These are phyloP conservation scores for Fusarium bactridioides DNA, from an alignment of 2,329 filamentous ascomycete genomes.

Conservation along the genomic window DNA sequence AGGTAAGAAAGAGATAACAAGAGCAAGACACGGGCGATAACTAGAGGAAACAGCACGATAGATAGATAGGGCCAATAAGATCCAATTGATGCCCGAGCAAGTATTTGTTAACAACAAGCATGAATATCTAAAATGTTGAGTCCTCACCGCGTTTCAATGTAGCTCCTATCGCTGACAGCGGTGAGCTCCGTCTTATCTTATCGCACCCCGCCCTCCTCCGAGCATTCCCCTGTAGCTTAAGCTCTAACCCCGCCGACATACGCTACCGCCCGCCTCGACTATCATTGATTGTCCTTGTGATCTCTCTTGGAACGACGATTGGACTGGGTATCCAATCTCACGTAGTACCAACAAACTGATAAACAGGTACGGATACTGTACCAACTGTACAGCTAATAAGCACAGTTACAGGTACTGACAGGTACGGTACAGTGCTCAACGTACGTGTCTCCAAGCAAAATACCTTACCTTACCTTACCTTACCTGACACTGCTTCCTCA, in stretches of 20 bases:
- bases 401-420: not conserved
- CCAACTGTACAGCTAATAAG: not conserved
- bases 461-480: not conserved
- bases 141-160: slow-evolving; percentile 31
- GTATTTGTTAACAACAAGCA: not conserved
- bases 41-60: not conserved
- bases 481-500: not conserved
- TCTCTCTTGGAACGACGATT: slow-evolving; percentile 22
- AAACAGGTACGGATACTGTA: slow-evolving; percentile 9
- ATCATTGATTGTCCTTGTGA: slow-evolving; percentile 26
- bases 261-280: slow-evolving; percentile 9
- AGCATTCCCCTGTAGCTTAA: slow-evolving; percentile 25
- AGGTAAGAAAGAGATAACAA: slow-evolving; percentile 7
- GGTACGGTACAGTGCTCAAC: not conserved
- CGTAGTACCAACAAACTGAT: slow-evolving; percentile 27
- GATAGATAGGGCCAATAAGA: not conserved
- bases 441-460: slow-evolving; percentile 12
- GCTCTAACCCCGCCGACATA: slow-evolving; percentile 30
- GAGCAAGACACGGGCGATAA: not conserved
- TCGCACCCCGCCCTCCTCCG: slow-evolving; percentile 36
- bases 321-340: slow-evolving; percentile 5
- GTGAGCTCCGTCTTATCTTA: slow-evolving; percentile 46
- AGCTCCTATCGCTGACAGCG: slow-evolving; percentile 15
- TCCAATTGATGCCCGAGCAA: slow-evolving; percentile 15
- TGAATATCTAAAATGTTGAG: not conserved